phyloP scores from a whole-genome alignment of 768 basidiomycete genomes.

The Nevesoporus exiguus region DNA sequence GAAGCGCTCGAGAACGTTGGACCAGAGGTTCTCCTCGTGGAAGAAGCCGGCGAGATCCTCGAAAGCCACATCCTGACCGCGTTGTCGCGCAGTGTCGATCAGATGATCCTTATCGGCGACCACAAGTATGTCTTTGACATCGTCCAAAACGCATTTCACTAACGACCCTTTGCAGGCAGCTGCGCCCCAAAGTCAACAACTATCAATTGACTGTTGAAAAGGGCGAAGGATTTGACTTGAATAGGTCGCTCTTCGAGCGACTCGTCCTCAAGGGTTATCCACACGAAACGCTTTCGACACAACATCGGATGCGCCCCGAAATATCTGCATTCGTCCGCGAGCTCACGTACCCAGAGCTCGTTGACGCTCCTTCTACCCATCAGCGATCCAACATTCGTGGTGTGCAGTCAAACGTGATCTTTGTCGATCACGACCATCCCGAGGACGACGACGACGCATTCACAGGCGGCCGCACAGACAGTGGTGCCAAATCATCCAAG shows the following conservation, averaged over 20 bases:
- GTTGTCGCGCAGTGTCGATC: constrained; percentile 41
- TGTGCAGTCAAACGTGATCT: constrained; percentile 55
- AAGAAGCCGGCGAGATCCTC: constrained; percentile 71
- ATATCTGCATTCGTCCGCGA: constrained; percentile 59
- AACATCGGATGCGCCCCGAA: constrained; percentile 75
- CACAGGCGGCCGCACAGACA: constrained; percentile 44
- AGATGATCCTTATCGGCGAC: constrained; percentile 66
- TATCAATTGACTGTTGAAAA: constrained; percentile 65
- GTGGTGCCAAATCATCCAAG: constrained; percentile 49
- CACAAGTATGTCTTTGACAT: constrained; percentile 48
- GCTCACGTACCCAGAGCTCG: constrained; percentile 66
- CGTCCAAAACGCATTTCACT: not conserved
- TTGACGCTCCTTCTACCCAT: constrained; percentile 50
- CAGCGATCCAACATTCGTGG: constrained; percentile 52
- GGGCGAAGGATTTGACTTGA: constrained; percentile 64
- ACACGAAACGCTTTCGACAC: constrained; percentile 50
- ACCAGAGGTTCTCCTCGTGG: constrained; percentile 56
- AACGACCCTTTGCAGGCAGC: constrained; percentile 41
- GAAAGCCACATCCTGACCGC: constrained; percentile 65
- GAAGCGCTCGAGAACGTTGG: constrained; percentile 40
- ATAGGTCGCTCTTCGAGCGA: constrained; percentile 65
- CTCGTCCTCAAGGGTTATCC: constrained; percentile 60
- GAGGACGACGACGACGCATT: constrained; percentile 50
- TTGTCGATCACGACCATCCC: constrained; percentile 53
- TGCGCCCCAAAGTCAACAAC: constrained; percentile 70